These are phyloP conservation scores for Fragaria vesca DNA, from an alignment of 306 rosid species.

Conservation along the genomic window DNA sequence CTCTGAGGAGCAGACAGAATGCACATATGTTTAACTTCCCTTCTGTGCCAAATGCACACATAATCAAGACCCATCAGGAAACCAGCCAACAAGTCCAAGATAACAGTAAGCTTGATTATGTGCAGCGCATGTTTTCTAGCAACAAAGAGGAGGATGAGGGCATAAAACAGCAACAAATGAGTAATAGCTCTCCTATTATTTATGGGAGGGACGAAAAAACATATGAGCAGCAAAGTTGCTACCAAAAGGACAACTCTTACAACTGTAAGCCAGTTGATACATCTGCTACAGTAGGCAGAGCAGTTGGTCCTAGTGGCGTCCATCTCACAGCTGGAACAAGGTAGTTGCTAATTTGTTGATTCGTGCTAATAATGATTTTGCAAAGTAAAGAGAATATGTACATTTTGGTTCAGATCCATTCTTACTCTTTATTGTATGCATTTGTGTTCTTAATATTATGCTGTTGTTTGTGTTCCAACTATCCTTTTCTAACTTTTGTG, in stretches of 20 bases:
- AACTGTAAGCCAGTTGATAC: slow-evolving; percentile 18
- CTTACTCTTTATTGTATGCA: neutral
- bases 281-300: slow-evolving; percentile 29
- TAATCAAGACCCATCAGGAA: slow-evolving; percentile 23
- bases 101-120: slow-evolving; percentile 37
- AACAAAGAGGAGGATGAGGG: slow-evolving; percentile 31
- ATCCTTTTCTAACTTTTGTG: neutral
- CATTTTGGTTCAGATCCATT: slow-evolving; percentile 4
- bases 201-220: slow-evolving; percentile 31
- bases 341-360: slow-evolving; percentile 27
- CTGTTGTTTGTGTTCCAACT: neutral
- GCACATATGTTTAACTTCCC: slow-evolving; percentile 23
- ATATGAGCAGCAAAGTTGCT: slow-evolving; percentile 40
- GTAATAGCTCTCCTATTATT: slow-evolving; percentile 31
- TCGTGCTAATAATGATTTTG: neutral
- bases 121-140: slow-evolving; percentile 25
- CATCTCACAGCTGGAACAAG: slow-evolving; percentile 32
- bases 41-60: slow-evolving; percentile 24
- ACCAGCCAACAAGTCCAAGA: slow-evolving; percentile 28
- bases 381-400: neutral
- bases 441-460: neutral
- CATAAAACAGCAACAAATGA: slow-evolving; percentile 26
- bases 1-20: slow-evolving; percentile 25
- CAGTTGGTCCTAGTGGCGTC: slow-evolving; percentile 28
- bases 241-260: slow-evolving; percentile 27